phyloP scores from a whole-genome alignment of 257 asterid genomes.

The Haberlea rhodopensis region DNA sequence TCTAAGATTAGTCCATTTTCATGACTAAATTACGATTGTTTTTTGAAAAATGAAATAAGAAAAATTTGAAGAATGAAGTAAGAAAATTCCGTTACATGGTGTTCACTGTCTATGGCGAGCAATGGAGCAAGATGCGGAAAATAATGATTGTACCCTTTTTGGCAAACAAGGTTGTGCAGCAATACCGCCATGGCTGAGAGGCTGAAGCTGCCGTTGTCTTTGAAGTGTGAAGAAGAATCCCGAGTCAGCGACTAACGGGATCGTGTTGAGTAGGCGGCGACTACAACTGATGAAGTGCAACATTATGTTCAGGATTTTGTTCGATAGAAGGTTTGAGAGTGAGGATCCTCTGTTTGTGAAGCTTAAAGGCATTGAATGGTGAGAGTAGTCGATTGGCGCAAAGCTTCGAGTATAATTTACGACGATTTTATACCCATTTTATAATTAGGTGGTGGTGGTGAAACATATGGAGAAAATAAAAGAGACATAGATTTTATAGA shows the following conservation, averaged over 20 bases:
- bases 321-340: slow-evolving; percentile 38
- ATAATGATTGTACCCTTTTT: slow-evolving; percentile 50
- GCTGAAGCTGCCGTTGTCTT: slow-evolving; percentile 35
- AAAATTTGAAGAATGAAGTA: too few species aligned
- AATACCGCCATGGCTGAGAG: slow-evolving; percentile 43
- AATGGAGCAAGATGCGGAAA: slow-evolving; percentile 50
- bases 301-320: slow-evolving; percentile 45
- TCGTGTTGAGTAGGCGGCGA: slow-evolving; percentile 40
- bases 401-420: slow-evolving; percentile 50
- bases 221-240: slow-evolving; percentile 29
- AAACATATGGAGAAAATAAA: too few species aligned
- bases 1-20: too few species aligned
- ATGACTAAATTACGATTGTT: too few species aligned
- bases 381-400: slow-evolving; percentile 47
- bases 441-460: too few species aligned
- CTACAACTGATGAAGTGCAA: slow-evolving; percentile 47
- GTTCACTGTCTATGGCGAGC: slow-evolving; percentile 52
- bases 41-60: too few species aligned
- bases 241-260: slow-evolving; percentile 22
- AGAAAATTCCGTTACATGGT: too few species aligned
- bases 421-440: slow-evolving; percentile 45
- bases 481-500: too few species aligned
- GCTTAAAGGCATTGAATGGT: slow-evolving; percentile 37
- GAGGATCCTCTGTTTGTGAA: slow-evolving; percentile 38
- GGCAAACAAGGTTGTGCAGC: slow-evolving; percentile 46